Percentiles rank a stretch among this genome's conserved stretches.
These are phyloP conservation scores for Waltergamsia citrina DNA, from an alignment of 2,329 filamentous ascomycete species.

Conservation along the genomic window DNA sequence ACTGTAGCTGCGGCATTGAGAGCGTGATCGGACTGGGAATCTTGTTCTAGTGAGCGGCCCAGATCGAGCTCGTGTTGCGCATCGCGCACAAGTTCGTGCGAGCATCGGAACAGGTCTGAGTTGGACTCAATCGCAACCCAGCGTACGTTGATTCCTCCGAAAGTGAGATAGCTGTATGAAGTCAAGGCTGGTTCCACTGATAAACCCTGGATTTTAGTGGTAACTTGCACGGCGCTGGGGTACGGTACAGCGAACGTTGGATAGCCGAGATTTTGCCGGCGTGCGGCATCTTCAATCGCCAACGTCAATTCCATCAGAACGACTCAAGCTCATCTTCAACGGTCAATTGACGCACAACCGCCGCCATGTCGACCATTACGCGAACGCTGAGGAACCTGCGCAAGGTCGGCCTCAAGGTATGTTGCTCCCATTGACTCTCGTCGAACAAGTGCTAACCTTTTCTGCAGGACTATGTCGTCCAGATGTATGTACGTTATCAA, in stretches of 20 bases:
- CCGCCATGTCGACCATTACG: constrained; percentile 78
- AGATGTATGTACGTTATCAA: constrained; percentile 75
- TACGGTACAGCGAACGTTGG: too few relatives aligned
- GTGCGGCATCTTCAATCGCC: constrained; percentile 4
- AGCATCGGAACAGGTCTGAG: too few relatives aligned
- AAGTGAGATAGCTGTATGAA: too few relatives aligned
- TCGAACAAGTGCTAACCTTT: constrained; percentile 6
- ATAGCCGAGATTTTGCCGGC: neutral
- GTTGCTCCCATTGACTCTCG: constrained; percentile 8
- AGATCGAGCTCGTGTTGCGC: constrained; percentile 13
- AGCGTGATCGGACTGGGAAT: constrained; percentile 12
- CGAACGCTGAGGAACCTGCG: constrained; percentile 83
- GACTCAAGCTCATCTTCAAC: constrained; percentile 7
- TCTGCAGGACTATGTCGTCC: constrained; percentile 74
- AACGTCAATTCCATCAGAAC: constrained; percentile 3
- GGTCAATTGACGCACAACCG: constrained; percentile 18
- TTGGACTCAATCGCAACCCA: too few relatives aligned
- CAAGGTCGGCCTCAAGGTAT: constrained; percentile 79
- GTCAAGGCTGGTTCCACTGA: too few relatives aligned
- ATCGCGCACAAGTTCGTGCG: constrained; percentile 22
- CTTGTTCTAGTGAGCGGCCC: neutral
- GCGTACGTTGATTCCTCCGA: too few relatives aligned
- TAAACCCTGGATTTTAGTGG: too few relatives aligned
- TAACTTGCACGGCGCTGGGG: too few relatives aligned
- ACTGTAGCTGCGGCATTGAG: constrained; percentile 10